A percentile compares a stretch with the other conserved stretches of the same genome.
phyloP scores from a whole-genome alignment of 2,329 filamentous ascomycete species.

The Pezicula carpinea region DNA sequence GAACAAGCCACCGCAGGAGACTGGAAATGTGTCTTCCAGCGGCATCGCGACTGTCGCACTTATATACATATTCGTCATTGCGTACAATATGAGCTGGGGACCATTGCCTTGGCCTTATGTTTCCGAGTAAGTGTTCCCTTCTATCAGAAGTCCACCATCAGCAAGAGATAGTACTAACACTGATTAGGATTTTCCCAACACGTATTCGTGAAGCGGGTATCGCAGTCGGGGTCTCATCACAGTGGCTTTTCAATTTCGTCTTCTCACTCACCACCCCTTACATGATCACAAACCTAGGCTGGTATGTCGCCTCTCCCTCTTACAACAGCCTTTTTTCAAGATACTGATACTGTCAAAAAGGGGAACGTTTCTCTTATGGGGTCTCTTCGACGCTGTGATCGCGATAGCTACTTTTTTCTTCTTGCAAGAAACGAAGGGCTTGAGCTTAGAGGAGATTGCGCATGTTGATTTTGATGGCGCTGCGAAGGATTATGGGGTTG shows the following conservation, averaged over 20 bases:
- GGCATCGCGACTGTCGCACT: constrained; percentile 47
- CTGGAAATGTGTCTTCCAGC: constrained; percentile 31
- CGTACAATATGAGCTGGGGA: constrained; percentile 47
- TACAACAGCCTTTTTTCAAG: not conserved
- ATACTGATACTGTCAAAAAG: not conserved
- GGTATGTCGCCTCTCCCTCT: constrained; percentile 17
- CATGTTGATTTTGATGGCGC: constrained; percentile 8
- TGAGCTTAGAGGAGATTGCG: constrained; percentile 57
- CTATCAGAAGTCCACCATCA: constrained; percentile 8
- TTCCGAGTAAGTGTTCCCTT: constrained; percentile 29
- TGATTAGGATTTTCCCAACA: constrained; percentile 41
- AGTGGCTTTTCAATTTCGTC: constrained; percentile 49
- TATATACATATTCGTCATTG: constrained; percentile 51
- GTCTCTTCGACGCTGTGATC: constrained; percentile 38
- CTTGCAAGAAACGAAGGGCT: constrained; percentile 63
- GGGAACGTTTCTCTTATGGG: constrained; percentile 41
- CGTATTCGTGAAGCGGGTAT: constrained; percentile 46
- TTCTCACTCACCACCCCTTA: constrained; percentile 45
- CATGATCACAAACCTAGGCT: constrained; percentile 42
- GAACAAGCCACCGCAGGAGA: constrained; percentile 27
- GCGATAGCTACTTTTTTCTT: constrained; percentile 42
- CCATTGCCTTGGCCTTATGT: constrained; percentile 47
- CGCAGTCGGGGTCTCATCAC: constrained; percentile 43
- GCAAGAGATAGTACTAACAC: constrained; percentile 10
- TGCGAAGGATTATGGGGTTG: not conserved